Conservation (phyloP, 179 eudicot species). For the Drosera spatulata region DNA sequence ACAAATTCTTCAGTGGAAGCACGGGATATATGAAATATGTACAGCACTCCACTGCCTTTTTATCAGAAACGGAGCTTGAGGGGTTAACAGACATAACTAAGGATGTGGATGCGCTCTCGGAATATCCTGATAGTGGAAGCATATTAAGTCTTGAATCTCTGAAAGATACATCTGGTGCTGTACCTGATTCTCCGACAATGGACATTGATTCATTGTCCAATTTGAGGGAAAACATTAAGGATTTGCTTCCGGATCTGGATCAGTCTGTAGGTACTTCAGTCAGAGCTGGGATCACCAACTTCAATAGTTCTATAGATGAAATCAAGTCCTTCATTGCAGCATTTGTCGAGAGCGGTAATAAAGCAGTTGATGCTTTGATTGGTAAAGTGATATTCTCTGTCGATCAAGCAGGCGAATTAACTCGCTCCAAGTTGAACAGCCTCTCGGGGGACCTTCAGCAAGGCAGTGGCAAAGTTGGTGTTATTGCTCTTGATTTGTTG, state of each 20-base stretch:
- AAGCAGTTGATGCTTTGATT: slow-evolving; percentile 37
- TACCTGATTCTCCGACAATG: slow-evolving; percentile 21
- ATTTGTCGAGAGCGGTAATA: slow-evolving; percentile 30
- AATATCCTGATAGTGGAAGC: slow-evolving; percentile 15
- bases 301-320: slow-evolving; percentile 34
- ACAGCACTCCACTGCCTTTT: slow-evolving; percentile 21
- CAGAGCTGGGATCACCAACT: slow-evolving; percentile 28
- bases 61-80: slow-evolving; percentile 16
- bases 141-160: slow-evolving; percentile 14
- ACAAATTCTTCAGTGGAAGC: slow-evolving; percentile 14
- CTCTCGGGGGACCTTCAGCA: slow-evolving; percentile 41
- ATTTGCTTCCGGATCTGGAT: slow-evolving; percentile 28
- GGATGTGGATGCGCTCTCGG: slow-evolving; percentile 17
- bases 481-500: slow-evolving; percentile 51
- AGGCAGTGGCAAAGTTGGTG: slow-evolving; percentile 39
- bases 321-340: slow-evolving; percentile 31
- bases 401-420: slow-evolving; percentile 47
- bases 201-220: slow-evolving; percentile 24
- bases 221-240: slow-evolving; percentile 19
- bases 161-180: slow-evolving; percentile 14
- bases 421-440: slow-evolving; percentile 31
- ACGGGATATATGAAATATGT: slow-evolving; percentile 24
- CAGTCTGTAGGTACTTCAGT: slow-evolving; percentile 35
- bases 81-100: slow-evolving; percentile 19
- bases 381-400: slow-evolving; percentile 31